Base-by-base conservation (phyloP, 2,329 filamentous ascomycete species). In the Clarireedia sp. region DNA sequence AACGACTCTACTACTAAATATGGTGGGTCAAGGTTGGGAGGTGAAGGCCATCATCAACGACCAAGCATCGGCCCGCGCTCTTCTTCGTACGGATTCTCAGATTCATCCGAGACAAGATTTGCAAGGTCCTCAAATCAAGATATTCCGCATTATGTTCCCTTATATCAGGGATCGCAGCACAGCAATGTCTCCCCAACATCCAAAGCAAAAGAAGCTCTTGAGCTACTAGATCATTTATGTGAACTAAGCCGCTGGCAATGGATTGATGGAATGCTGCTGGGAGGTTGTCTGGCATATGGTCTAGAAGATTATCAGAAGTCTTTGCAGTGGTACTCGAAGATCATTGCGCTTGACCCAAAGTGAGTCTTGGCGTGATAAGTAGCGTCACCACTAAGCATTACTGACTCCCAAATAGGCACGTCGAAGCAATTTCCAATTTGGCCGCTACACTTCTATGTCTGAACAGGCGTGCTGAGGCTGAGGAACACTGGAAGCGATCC, bases 361-460 rank as follows among this genome's bases (percentile, higher is more conserved):
- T 83, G 72, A 68, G 75, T 63, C 24, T 47, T 46, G 44, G 17
- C 23, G 36, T 9, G 29, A 33, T 33, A 33, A 33, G 19, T 14
- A 2, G 8, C n/a, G n/a, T 47, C 10, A 14, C n/a, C 12, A 29
- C 8, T 17, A 17, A n/a, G 16, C 7, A 16, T 16, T 17, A 29
- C 54, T 60, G 60, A 60, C 36, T 51, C 7, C 40, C 12, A 24
- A 3, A 38, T 36, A 68, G 58, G 64, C 89, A 96, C 69, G 87
- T 96, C 48, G 94, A 99, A 73, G 90, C 92, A 21, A 86, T 94
- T 44, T 96, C 92, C 21, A 97, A 97, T 69, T 81, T 95, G 58
- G 94, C 92, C 21, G 92, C 92, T 21, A 90, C 92, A 1, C 75
- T 96, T 23, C 84, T 96, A 62, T 90, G 90, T 56, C 78, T 97